Evolutionary conservation across 2,329 filamentous ascomycete genomes (phyloP).

Genomic region (Hypoxylon sp.): DNA sequence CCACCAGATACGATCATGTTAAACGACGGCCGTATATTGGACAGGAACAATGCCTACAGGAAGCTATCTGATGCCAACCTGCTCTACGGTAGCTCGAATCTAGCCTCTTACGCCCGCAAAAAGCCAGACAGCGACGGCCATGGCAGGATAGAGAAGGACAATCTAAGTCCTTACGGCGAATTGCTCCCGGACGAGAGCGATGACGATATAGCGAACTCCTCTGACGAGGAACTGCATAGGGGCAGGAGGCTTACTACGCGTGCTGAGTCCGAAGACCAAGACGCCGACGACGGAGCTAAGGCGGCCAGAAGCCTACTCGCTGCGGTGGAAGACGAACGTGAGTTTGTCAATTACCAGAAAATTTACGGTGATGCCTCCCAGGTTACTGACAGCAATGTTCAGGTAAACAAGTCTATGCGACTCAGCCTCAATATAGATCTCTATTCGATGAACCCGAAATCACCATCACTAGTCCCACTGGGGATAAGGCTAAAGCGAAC

Average conservation of each 20-base stretch:
- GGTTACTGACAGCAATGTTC: slow-evolving; percentile 37
- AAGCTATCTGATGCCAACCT: slow-evolving; percentile 76
- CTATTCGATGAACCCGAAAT: slow-evolving; percentile 72
- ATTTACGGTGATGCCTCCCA: slow-evolving; percentile 5
- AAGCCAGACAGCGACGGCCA: slow-evolving; percentile 51
- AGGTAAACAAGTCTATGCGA: slow-evolving; percentile 61
- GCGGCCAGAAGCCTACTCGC: slow-evolving; percentile 67
- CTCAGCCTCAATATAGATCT: slow-evolving; percentile 67
- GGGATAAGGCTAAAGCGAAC: slow-evolving; percentile 63
- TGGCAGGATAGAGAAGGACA: slow-evolving; percentile 73
- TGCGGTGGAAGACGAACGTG: slow-evolving; percentile 81
- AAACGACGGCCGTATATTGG: slow-evolving; percentile 67
- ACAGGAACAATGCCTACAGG: slow-evolving; percentile 74
- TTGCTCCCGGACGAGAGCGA: slow-evolving; percentile 72
- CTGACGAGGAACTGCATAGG: slow-evolving; percentile 72
- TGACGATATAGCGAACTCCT: slow-evolving; percentile 60
- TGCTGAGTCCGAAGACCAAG: slow-evolving; percentile 52
- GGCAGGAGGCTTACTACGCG: slow-evolving; percentile 65
- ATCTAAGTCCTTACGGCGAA: slow-evolving; percentile 70
- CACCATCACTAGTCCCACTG: slow-evolving; percentile 68
- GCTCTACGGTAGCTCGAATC: slow-evolving; percentile 66
- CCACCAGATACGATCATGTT: slow-evolving; percentile 58
- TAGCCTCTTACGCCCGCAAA: slow-evolving; percentile 69
- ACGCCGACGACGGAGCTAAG: slow-evolving; percentile 44
- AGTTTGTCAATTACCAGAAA: slow-evolving; percentile 63